phyloP scores from a whole-genome alignment of 441 rosid species.

The Populus tomentosa region DNA sequence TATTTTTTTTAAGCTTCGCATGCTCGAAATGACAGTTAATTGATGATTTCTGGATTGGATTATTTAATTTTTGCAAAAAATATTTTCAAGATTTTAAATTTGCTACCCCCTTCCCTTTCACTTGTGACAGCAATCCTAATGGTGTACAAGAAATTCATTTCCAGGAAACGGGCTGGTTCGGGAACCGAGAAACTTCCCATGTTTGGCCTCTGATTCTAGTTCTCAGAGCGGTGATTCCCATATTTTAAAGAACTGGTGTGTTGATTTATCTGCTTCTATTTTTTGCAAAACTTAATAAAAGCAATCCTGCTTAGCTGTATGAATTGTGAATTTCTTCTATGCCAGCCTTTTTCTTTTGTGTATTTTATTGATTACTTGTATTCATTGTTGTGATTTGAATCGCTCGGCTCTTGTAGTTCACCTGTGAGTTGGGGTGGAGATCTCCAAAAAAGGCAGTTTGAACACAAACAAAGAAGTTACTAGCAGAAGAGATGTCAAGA shows the following conservation, averaged over 20 bases:
- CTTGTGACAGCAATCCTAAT: constrained; percentile 23
- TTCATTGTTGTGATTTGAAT: background rate
- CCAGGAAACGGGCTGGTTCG: constrained; percentile 56
- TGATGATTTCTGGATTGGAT: background rate
- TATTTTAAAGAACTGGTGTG: constrained; percentile 42
- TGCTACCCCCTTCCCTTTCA: constrained; percentile 4
- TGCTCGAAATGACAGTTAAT: no score
- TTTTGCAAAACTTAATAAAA: background rate
- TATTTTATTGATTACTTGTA: constrained; percentile 3
- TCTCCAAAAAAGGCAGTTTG: constrained; percentile 42
- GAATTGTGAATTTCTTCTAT: background rate
- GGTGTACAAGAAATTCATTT: constrained; percentile 26
- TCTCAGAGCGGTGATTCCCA: constrained; percentile 21
- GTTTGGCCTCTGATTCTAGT: constrained; percentile 47
- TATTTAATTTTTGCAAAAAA: background rate
- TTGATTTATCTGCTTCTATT: constrained; percentile 19
- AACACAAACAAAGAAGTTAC: constrained; percentile 62
- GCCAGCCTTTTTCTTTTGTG: background rate
- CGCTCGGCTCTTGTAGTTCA: constrained; percentile 36
- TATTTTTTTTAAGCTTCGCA: background rate
- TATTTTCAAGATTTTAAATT: background rate
- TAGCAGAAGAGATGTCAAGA: constrained; percentile 78
- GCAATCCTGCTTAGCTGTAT: background rate
- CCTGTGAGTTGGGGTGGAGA: constrained; percentile 36
- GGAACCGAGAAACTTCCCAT: constrained; percentile 31